Conservation (phyloP, 225 moss, liverwort and hornwort species). For the Pleurozium schreberi region DNA sequence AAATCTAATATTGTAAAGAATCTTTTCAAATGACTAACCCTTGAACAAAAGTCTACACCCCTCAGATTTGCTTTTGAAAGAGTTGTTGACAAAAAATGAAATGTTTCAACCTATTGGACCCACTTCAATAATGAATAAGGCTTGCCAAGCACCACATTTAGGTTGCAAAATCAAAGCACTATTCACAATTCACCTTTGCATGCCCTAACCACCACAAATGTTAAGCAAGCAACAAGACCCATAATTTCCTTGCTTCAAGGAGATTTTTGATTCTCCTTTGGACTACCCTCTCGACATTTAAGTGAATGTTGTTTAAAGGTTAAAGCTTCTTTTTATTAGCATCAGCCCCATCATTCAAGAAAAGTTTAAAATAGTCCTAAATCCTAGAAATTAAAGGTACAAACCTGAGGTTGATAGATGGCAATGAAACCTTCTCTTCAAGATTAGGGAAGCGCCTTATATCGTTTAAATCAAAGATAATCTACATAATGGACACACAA, state of each 20-base stretch:
- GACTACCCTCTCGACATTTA: neutral
- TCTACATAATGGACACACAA: slow-evolving; percentile 9
- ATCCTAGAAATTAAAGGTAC: neutral
- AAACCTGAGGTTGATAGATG: slow-evolving; percentile 10
- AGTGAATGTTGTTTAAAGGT: neutral
- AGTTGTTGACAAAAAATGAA: no score
- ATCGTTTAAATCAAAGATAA: slow-evolving; percentile 56
- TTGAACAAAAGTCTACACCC: no score
- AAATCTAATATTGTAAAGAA: neutral
- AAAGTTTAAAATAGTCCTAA: neutral
- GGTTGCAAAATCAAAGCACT: no score
- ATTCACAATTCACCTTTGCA: no score
- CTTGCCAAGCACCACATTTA: no score
- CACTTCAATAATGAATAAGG: no score
- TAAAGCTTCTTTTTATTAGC: neutral
- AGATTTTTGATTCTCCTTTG: no score
- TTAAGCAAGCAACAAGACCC: no score
- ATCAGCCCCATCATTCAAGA: neutral
- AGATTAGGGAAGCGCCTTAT: slow-evolving; percentile 39
- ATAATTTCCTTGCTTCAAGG: no score
- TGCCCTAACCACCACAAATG: no score
- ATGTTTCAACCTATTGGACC: no score
- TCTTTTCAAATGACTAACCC: neutral
- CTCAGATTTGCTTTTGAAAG: no score
- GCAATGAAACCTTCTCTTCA: slow-evolving; percentile 13